These are phyloP conservation scores for Pneumocystis canis DNA, from an alignment of 1,139 yeast genomes.

Conservation along the genomic window DNA sequence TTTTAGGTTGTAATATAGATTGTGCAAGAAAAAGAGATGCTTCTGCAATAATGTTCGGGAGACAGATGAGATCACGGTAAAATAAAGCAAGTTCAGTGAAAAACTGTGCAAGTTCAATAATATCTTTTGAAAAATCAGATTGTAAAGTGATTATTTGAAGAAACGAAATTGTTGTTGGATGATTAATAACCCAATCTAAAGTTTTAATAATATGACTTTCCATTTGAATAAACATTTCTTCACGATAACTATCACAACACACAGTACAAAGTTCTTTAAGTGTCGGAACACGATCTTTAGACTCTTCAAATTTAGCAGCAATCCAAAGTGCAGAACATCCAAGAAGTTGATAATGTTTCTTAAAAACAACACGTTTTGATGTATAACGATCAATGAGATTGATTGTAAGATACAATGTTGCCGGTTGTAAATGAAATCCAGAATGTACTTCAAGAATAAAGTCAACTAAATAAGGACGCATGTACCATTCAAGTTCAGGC, in stretches of 20 bases:
- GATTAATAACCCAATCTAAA: slow-evolving; percentile 64
- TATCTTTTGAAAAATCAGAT: slow-evolving; percentile 19
- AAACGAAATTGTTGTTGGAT: slow-evolving; percentile 32
- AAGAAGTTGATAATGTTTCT: slow-evolving; percentile 80
- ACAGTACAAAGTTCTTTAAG: slow-evolving; percentile 58
- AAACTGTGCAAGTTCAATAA: slow-evolving; percentile 37
- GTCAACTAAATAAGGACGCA: slow-evolving; percentile 80
- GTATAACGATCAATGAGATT: slow-evolving; percentile 82
- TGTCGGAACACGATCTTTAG: slow-evolving; percentile 70
- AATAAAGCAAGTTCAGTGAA: slow-evolving; percentile 66
- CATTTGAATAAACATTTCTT: slow-evolving; percentile 87
- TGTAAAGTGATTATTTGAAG: slow-evolving; percentile 23
- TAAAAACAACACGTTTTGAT: slow-evolving; percentile 78
- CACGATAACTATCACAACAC: slow-evolving; percentile 77
- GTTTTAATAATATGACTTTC: slow-evolving; percentile 78
- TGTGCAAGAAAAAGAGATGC: slow-evolving; percentile 62
- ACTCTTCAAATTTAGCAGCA: slow-evolving; percentile 85
- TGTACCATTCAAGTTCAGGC: slow-evolving; percentile 83
- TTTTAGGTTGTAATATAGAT: slow-evolving; percentile 35
- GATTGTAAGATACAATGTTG: slow-evolving; percentile 66
- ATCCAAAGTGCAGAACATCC: slow-evolving; percentile 92
- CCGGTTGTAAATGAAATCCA: slow-evolving; percentile 58
- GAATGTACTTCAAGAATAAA: slow-evolving; percentile 71
- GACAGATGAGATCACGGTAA: slow-evolving; percentile 49
- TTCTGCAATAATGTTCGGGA: slow-evolving; percentile 49